These are phyloP conservation scores for Annona cherimola DNA, from an alignment of 164 flowering plant genomes.

Conservation along the genomic window DNA sequence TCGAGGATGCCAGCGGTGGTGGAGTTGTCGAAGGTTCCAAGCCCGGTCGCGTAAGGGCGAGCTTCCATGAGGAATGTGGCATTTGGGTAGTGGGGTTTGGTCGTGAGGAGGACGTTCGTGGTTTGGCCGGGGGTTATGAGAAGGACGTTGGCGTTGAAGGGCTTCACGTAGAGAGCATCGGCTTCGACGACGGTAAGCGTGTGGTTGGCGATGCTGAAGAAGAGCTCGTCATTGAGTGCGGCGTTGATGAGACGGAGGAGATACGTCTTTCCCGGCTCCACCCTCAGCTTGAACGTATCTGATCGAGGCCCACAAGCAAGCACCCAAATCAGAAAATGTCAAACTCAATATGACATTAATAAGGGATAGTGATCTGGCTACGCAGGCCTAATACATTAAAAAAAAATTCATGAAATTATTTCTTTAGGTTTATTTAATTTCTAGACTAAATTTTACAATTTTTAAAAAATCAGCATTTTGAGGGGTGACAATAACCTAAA, in stretches of 20 bases:
- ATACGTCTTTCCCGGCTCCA: constrained; percentile 64
- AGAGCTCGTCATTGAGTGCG: constrained; percentile 75
- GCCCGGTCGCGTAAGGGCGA: constrained; percentile 38
- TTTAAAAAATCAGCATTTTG: too few species aligned
- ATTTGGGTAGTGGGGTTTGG: constrained; percentile 29
- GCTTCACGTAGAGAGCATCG: constrained; percentile 66
- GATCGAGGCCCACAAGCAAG: constrained; percentile 3
- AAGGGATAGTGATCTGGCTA: too few species aligned
- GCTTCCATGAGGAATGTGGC: constrained; percentile 46
- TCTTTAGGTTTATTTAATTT: too few species aligned
- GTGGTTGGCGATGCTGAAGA: constrained; percentile 77
- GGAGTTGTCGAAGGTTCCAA: constrained; percentile 40
- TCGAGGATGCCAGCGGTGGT: constrained; percentile 40
- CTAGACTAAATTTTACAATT: too few species aligned
- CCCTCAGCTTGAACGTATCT: constrained; percentile 68
- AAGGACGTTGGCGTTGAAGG: constrained; percentile 38
- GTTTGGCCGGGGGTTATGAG: constrained; percentile 55
- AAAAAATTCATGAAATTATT: too few species aligned
- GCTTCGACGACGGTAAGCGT: constrained; percentile 55
- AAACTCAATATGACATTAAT: background rate
- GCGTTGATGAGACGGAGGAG: constrained; percentile 73
- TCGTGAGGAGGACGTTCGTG: constrained; percentile 46
- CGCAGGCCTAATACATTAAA: too few species aligned
- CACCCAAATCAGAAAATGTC: background rate
- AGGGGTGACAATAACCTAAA: too few species aligned